A percentile compares a stretch with the other conserved stretches of the same genome.
These are phyloP conservation scores for Suillus plorans DNA, from an alignment of 768 basidiomycete genomes.

Conservation along the genomic window DNA sequence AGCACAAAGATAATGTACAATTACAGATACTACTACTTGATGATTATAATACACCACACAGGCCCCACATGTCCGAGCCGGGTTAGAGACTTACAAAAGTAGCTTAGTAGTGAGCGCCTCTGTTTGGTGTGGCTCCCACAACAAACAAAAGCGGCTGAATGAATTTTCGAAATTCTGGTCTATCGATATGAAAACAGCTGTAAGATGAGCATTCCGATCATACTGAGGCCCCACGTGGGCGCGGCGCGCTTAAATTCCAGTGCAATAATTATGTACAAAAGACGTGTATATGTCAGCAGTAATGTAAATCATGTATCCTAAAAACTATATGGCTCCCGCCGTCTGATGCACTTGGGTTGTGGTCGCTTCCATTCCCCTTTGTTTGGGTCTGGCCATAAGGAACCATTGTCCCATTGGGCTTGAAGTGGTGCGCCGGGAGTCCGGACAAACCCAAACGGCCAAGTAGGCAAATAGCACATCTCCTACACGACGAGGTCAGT, in stretches of 20 bases:
- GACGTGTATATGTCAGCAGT: not conserved
- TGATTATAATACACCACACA: no score
- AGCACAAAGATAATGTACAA: no score
- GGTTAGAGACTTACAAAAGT: no score
- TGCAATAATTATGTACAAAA: not conserved
- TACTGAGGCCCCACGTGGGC: no score
- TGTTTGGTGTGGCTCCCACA: no score
- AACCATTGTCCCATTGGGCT: not conserved
- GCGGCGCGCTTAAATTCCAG: not conserved
- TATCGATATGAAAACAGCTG: no score
- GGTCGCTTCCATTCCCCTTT: constrained; percentile 24
- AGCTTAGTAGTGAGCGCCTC: no score
- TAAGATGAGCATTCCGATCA: not conserved
- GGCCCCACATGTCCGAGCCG: no score
- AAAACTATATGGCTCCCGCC: constrained; percentile 10
- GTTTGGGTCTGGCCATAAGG: not conserved
- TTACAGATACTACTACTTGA: no score
- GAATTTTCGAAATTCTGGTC: no score
- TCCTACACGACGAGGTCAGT: constrained; percentile 14
- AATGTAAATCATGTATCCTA: not conserved
- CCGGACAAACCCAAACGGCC: constrained; percentile 15
- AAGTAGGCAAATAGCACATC: constrained; percentile 28
- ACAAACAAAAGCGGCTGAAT: no score
- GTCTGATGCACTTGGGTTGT: constrained; percentile 21
- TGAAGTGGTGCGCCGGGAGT: not conserved